These are phyloP conservation scores for Trichosporon ovoides DNA, from an alignment of 1,284 basidiomycete species.

Conservation along the genomic window DNA sequence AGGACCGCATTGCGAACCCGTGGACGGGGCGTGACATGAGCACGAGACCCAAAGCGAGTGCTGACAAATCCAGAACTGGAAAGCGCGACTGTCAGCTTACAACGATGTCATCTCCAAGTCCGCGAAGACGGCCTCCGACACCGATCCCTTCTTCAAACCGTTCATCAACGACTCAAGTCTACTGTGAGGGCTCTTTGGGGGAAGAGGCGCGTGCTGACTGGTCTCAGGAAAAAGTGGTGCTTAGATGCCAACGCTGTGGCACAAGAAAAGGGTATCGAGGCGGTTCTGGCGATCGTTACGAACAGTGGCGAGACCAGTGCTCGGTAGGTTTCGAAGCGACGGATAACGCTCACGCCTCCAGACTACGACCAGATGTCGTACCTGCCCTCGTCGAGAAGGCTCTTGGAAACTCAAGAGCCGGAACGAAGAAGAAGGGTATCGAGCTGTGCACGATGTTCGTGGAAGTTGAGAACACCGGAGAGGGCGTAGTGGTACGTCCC, in stretches of 20 bases:
- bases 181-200: constrained; percentile 25
- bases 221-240: constrained; percentile 70
- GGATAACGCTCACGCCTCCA: too few species aligned
- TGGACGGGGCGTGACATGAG: not conserved
- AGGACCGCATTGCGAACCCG: constrained; percentile 4
- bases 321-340: constrained; percentile 51
- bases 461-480: constrained; percentile 85
- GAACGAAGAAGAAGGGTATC: constrained; percentile 82
- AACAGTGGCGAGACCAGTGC: constrained; percentile 83
- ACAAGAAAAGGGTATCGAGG: constrained; percentile 93
- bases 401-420: constrained; percentile 81
- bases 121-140: constrained; percentile 80
- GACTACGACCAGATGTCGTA: constrained; percentile 65
- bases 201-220: not conserved
- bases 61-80: constrained; percentile 67
- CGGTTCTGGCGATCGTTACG: constrained; percentile 76
- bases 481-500: constrained; percentile 75
- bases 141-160: constrained; percentile 87
- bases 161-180: constrained; percentile 58
- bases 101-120: constrained; percentile 76
- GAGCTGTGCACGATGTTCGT: constrained; percentile 86
- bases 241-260: constrained; percentile 93
- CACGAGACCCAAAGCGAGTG: not conserved
- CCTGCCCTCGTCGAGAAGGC: constrained; percentile 94
- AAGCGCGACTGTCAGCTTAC: constrained; percentile 90